Base-by-base conservation (phyloP, 1,139 yeast species). In the Yamadazyma triangularis region DNA sequence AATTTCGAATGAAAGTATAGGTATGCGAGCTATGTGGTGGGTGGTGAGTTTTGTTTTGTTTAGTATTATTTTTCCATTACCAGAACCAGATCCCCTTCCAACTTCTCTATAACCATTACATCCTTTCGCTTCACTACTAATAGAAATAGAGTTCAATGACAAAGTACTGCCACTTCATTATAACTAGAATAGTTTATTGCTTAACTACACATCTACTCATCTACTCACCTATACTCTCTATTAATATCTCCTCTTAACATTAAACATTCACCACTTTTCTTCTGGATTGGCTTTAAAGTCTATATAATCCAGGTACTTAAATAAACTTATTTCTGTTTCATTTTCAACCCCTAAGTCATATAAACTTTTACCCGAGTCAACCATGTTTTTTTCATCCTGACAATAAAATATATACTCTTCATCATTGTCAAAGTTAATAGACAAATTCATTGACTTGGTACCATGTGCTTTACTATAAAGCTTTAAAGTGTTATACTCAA, bases 391-490 rank as follows among this genome's bases (percentile, higher is more conserved):
- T 2, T 47, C 44, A 3, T 33, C 42, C 8, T 36, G 44, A 31
- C 62, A 51, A 26, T 44, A 46, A 39, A 91, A 57, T 3, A 84
- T 65, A 89, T 93, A 83, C 14, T 49, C 48, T 2, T 55, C 54
- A 29, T 58, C 63, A 48, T 84, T 87, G 20, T 87, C 96, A 54
- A 91, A 76, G 54, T 91, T 91, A 40, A 93, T 84, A 29, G 87
- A 94, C 44, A 91, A 68, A 51, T 91, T 88, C 79, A 88, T 84
- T 2, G 96, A 86, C 60, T 91, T 91, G 24, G 95, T 74, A 6
- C 95, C 95, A 54, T 91, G 97, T 0, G 98, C 97, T 51, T 86
- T 87, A 23, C 96, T 84, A 58, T 91, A 91, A 12, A 91, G 71
- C 58, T 93, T 91, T 39, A 91, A 53, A 0, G 93, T 67, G 50